These are phyloP conservation scores for Hymenotorrendiella dingleyae DNA, from an alignment of 2,329 filamentous ascomycete species.

Conservation along the genomic window DNA sequence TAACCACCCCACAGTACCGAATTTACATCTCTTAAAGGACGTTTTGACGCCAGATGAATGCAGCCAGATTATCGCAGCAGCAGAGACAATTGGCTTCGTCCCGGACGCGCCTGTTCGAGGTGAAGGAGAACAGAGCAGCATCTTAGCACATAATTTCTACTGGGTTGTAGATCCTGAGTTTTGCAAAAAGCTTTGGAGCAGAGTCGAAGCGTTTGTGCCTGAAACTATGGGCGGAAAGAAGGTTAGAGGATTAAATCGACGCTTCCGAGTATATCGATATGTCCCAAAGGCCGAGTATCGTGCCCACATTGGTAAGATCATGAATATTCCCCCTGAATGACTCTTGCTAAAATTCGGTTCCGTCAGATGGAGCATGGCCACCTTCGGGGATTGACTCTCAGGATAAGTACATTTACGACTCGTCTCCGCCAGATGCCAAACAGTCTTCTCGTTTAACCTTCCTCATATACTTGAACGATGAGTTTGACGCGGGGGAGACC, in stretches of 20 bases:
- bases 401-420: conserved; percentile 56
- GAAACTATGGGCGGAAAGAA: conserved; percentile 46
- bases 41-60: conserved; percentile 58
- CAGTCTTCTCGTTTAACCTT: conserved; percentile 67
- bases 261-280: conserved; percentile 68
- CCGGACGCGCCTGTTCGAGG: conserved; percentile 62
- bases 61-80: conserved; percentile 59
- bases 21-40: conserved; percentile 52
- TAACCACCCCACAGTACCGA: conserved; percentile 55
- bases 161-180: conserved; percentile 62
- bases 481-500: conserved; percentile 66
- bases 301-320: conserved; percentile 49
- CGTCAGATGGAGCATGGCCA: conserved; percentile 61
- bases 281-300: conserved; percentile 68
- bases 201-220: conserved; percentile 54
- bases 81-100: conserved; percentile 58
- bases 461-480: conserved; percentile 63
- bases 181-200: conserved; percentile 56
- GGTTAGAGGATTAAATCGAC: conserved; percentile 59
- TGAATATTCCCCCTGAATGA: no score
- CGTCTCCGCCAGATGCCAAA: conserved; percentile 50
- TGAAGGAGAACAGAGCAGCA: conserved; percentile 54
- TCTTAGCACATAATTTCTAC: conserved; percentile 69
- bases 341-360: no score
- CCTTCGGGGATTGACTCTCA: conserved; percentile 55